Evolutionary conservation across 129 eudicot species (phyloP).

Genomic region (Tagetes erecta): DNA sequence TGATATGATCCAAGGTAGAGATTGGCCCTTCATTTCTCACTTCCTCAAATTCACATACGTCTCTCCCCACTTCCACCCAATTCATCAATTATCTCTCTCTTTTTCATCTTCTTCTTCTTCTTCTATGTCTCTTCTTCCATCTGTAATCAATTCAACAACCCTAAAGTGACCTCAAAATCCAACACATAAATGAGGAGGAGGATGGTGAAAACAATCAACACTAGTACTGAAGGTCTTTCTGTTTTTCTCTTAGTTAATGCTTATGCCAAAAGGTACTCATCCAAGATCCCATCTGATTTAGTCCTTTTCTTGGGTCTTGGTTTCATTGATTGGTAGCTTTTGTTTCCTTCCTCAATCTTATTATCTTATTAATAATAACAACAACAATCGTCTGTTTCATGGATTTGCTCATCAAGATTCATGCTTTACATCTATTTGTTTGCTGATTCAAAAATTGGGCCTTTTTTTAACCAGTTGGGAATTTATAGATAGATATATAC

Average conservation of each 20-base stretch:
- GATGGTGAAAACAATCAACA: conserved; percentile 55
- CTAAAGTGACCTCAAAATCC: conserved; percentile 12
- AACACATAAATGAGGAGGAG: conserved; percentile 49
- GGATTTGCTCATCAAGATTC: conserved; percentile 18
- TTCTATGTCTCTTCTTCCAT: conserved; percentile 28
- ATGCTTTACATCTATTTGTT: conserved; percentile 13
- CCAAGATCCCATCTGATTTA: conserved; percentile 95
- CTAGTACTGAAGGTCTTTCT: conserved; percentile 45
- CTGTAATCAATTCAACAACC: neutral
- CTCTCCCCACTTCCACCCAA: conserved; percentile 29
- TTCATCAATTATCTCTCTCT: conserved; percentile 1
- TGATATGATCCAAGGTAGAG: conserved; percentile 12
- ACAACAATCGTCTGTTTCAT: neutral
- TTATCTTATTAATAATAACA: neutral
- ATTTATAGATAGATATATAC: too few relatives aligned
- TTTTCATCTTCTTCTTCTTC: neutral
- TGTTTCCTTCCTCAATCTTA: neutral
- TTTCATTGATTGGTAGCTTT: conserved; percentile 78
- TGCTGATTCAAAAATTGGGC: conserved; percentile 8
- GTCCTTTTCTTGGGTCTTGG: conserved; percentile 94
- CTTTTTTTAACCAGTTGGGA: too few relatives aligned
- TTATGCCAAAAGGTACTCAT: conserved; percentile 90
- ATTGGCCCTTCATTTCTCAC: neutral
- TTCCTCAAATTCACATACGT: conserved; percentile 30
- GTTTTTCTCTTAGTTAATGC: conserved; percentile 73